Evolutionary conservation across 139 green algal species (phyloP).

Genomic region (Asterochloris sp.): DNA sequence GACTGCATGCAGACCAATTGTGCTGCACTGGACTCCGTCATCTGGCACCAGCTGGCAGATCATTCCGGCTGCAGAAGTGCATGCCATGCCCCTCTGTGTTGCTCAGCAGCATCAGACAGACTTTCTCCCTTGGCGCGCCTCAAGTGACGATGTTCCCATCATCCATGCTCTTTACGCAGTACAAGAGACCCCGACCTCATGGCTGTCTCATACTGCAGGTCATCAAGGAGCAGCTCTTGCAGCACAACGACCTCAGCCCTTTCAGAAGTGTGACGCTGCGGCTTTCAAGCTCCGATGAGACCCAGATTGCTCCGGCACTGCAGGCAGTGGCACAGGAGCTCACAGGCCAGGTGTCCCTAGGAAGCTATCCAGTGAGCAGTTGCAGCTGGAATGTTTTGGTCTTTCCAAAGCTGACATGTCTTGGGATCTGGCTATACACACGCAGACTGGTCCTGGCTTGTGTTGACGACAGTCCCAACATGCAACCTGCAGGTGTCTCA

Average conservation of each 20-base stretch:
- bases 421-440: background rate
- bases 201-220: background rate
- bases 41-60: too few species aligned
- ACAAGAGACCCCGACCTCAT: background rate
- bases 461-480: background rate
- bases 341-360: slow-evolving; percentile 26
- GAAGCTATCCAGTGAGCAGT: slow-evolving; percentile 25
- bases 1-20: too few species aligned
- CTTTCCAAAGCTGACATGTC: background rate
- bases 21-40: too few species aligned
- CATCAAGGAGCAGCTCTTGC: slow-evolving; percentile 31
- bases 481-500: slow-evolving; percentile 31
- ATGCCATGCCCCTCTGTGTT: background rate
- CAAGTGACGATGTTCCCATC: background rate
- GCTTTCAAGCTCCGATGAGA: slow-evolving; percentile 39
- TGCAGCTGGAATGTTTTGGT: background rate
- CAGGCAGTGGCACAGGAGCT: slow-evolving; percentile 47
- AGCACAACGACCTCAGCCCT: slow-evolving; percentile 34
- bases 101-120: background rate
- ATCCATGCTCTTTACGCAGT: background rate
- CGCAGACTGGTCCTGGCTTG: background rate
- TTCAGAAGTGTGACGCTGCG: slow-evolving; percentile 56
- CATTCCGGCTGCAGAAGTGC: background rate
- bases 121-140: background rate
- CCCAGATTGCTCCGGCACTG: slow-evolving; percentile 17